Base-by-base conservation (phyloP, 768 basidiomycete species). In the Trametes cingulata region DNA sequence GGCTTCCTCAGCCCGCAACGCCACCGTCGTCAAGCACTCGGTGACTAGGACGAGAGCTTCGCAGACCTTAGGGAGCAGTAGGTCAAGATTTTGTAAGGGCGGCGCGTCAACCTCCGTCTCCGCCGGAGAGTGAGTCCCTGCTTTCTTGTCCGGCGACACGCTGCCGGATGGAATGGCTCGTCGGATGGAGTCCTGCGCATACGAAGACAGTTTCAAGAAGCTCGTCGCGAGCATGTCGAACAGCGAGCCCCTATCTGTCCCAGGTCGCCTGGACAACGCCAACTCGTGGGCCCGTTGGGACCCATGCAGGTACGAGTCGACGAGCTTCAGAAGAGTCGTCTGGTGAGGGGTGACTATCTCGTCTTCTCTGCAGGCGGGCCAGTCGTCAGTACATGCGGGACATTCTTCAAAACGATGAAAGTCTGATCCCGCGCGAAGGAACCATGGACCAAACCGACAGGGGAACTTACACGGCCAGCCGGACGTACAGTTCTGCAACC, bases 291-390 rank as follows among this genome's bases (percentile, higher is more conserved):
- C 52, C 6, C 33, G 49, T 20, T 47, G 19, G 8, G 60, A 52
- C 5, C 84, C 80, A 63, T 91, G 88, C 54, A 94, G 76, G 69
- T 91, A 88, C 1, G 92, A 90, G 70, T 96, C 95, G 13, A 95
- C 76, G 15, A 96, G 77, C 73, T 95, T 95, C 58, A 97, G 82
- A 12, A 96, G 75, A n/a, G 84, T 90, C 4, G 87, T 92, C 71
- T 96, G 95, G 65, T 90, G 87, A 0, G 93, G 91, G 6, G 91
- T 85, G 40, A 95, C 82, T 13, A 86, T 78, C 74, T 94, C 93
- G 46, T 82, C 84, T 22, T 74, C 61, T 58, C 91, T 91, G 70
- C 24, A 14, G 6, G 51, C n/a, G n/a, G 24, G 27, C n/a, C 41
- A 29, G n/a, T 15, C 13, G 56, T 35, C 47, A 42, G 27, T n/a